These are phyloP conservation scores for Cyclocybe aegerita DNA, from an alignment of 768 basidiomycete genomes.

Conservation along the genomic window DNA sequence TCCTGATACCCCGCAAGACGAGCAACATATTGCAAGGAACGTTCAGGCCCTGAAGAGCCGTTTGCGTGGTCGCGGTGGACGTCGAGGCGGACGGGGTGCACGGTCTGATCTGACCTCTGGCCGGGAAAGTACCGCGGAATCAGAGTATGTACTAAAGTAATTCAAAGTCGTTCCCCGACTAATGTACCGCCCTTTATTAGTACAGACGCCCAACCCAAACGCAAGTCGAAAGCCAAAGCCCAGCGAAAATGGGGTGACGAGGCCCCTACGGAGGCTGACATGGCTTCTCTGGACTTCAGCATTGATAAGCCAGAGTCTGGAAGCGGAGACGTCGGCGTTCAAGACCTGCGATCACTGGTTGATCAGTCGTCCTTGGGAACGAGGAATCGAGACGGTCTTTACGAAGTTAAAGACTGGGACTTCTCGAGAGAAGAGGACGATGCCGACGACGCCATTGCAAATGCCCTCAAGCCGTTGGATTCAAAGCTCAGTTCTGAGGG, in stretches of 20 bases:
- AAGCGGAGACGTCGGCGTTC: slow-evolving; percentile 29
- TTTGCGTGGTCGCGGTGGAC: slow-evolving; percentile 71
- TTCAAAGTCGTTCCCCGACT: slow-evolving; percentile 1
- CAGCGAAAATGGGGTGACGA: slow-evolving; percentile 94
- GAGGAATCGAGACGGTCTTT: slow-evolving; percentile 67
- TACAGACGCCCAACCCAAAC: slow-evolving; percentile 62
- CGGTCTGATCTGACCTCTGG: slow-evolving; percentile 50
- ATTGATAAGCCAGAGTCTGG: slow-evolving; percentile 47
- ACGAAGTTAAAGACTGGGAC: slow-evolving; percentile 79
- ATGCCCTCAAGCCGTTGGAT: slow-evolving; percentile 50
- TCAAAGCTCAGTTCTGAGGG: slow-evolving; percentile 34
- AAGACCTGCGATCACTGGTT: slow-evolving; percentile 61
- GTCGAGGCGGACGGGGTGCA: slow-evolving; percentile 54
- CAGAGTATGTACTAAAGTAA: slow-evolving; percentile 56
- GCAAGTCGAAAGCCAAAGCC: slow-evolving; percentile 63
- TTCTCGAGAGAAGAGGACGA: slow-evolving; percentile 47
- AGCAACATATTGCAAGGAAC: slow-evolving; percentile 90
- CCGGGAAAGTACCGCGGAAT: slow-evolving; percentile 59
- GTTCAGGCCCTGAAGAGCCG: slow-evolving; percentile 88
- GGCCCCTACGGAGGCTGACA: slow-evolving; percentile 78
- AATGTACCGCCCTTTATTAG: slow-evolving; percentile 26
- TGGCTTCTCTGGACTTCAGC: slow-evolving; percentile 92
- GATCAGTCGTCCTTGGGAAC: slow-evolving; percentile 77
- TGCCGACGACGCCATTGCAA: slow-evolving; percentile 54
- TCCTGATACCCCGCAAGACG: slow-evolving; percentile 60